These are phyloP conservation scores for Penicillium crustosum DNA, from an alignment of 2,329 filamentous ascomycete species.

Conservation along the genomic window DNA sequence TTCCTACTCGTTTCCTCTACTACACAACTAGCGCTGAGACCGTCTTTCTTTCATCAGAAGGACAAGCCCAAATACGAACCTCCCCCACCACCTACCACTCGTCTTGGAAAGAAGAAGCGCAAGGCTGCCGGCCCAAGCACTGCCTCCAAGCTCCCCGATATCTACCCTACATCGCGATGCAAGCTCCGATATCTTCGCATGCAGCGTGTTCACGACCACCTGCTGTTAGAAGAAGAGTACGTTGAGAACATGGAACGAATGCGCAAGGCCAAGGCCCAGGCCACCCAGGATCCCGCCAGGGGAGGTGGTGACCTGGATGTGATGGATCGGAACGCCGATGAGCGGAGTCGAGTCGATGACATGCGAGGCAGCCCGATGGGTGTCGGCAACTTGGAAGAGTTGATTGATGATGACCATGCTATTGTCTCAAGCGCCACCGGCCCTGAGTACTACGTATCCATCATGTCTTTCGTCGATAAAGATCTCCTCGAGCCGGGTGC, in stretches of 20 bases:
- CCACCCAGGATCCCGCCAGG: conserved; percentile 53
- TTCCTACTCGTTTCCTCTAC: background rate
- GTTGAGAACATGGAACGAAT: conserved; percentile 98
- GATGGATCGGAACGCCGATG: conserved; percentile 86
- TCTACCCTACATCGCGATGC: conserved; percentile 95
- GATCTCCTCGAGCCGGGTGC: conserved; percentile 94
- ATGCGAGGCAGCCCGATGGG: conserved; percentile 99
- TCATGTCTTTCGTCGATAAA: conserved; percentile 99
- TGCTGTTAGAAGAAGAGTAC: conserved; percentile 95
- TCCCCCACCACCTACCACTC: conserved; percentile 91
- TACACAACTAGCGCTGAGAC: conserved; percentile 15
- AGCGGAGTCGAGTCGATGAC: conserved; percentile 91
- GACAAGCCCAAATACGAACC: conserved; percentile 99
- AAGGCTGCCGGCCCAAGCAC: conserved; percentile 90
- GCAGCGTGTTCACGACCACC: conserved; percentile 97
- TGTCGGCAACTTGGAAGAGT: conserved; percentile 93
- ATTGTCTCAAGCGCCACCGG: conserved; percentile 97
- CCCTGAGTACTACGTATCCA: conserved; percentile 98
- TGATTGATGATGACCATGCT: conserved; percentile 98
- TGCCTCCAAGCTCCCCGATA: conserved; percentile 87
- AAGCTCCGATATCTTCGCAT: conserved; percentile 95
- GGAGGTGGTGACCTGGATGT: conserved; percentile 70
- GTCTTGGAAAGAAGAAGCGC: conserved; percentile 98
- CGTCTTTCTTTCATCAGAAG: conserved; percentile 61
- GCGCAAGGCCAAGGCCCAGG: conserved; percentile 82